Evolutionary conservation across 78 protist species (phyloP), one percentile per base, ranked within the genome.

Genomic region (Bodo saltans): DNA sequence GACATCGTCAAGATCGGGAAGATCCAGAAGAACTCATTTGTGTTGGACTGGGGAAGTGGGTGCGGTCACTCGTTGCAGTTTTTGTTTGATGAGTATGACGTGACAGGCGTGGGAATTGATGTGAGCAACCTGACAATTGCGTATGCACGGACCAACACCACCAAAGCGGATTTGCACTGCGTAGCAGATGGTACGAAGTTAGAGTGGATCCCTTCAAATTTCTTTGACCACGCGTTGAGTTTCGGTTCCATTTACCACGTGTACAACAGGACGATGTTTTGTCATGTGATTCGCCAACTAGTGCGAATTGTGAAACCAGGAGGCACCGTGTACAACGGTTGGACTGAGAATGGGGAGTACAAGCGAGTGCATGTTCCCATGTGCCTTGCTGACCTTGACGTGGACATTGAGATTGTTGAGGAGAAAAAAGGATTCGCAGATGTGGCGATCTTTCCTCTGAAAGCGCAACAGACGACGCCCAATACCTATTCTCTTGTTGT

Each of bases 281-380:
- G 81, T 38, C 28, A 12, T 3, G 81, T 76, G 25, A 8, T 76
- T 17, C 67, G 81, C 34, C 8, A 12, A 23, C 12, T 76, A 28
- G 67, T 76, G 41, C 81, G 81, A 3, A 67, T 76, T 25, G 69
- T 76, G 28, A 23, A 40, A 67, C 17, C 4, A 25, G 81, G 81
- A 4, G 81, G 81, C 34, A 3, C 4, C 42, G 35, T 76, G 60
- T 76, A 76, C 81, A 76, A 76, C 41, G 81, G 81, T 3, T 76
- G 81, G 81, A 76, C 81, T 4, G 81, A 76, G 60, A 76, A 76
- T 27, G 70, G 69, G 35, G 81, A 76, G 60, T 76, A 76, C 41
- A 47, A 38, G 30, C 11, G 81, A 35, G 25, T 12, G 11, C 42
- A 76, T 67, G 41, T 76, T 3, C 29, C 8, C 32, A 28, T 38